A percentile compares a stretch with the other conserved stretches of the same genome.
phyloP scores from a whole-genome alignment of 1,284 basidiomycete species.

The Leccinum variabile region DNA sequence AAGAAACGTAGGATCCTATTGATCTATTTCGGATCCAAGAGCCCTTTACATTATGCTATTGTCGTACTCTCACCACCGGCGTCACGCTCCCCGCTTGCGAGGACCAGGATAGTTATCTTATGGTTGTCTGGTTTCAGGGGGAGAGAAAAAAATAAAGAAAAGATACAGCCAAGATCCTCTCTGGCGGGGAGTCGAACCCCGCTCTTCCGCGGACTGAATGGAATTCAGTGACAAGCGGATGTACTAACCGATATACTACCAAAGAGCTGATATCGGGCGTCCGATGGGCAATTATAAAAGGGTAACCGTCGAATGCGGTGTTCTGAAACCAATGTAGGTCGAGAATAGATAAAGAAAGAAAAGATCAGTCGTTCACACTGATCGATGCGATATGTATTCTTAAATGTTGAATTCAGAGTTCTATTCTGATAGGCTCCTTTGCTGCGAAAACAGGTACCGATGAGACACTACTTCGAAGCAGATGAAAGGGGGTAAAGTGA shows the following conservation, averaged over 20 bases:
- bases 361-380: background rate
- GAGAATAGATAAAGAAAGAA: too few species aligned
- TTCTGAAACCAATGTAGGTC: background rate
- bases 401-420: background rate
- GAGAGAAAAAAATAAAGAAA: background rate
- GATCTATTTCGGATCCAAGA: background rate
- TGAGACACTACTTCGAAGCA: background rate
- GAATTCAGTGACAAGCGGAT: conserved; percentile 40
- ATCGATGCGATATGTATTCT: background rate
- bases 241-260: conserved; percentile 49
- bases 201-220: conserved; percentile 37
- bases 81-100: too few species aligned
- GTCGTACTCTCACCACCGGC: too few species aligned
- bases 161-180: conserved; percentile 25
- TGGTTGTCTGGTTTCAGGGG: background rate
- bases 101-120: background rate
- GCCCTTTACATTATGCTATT: too few species aligned
- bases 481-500: background rate
- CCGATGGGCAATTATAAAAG: background rate
- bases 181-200: conserved; percentile 48
- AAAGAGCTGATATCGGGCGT: conserved; percentile 27
- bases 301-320: background rate
- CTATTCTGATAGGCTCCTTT: background rate
- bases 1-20: too few species aligned
- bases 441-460: background rate